Conservation (phyloP, 2,329 filamentous ascomycete species). For the Macrophomina pseudophaseolina region DNA sequence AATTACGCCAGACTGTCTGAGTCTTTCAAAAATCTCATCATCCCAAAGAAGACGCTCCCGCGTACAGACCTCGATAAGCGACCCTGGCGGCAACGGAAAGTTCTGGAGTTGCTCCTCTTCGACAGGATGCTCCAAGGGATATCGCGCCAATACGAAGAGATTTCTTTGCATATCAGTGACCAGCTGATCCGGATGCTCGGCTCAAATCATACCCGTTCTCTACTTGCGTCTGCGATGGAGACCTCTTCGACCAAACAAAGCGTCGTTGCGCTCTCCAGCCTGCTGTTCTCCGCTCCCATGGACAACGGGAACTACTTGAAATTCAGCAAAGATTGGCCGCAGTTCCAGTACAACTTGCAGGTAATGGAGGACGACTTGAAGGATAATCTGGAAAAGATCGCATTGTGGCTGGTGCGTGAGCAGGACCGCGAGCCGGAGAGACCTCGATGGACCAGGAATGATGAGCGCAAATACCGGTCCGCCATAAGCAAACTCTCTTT, state of each 20-base stretch:
- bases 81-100: slow-evolving; percentile 36
- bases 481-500: slow-evolving; percentile 29
- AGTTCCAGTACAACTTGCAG: slow-evolving; percentile 31
- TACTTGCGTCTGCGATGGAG: no score
- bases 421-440: slow-evolving; percentile 33
- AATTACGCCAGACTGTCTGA: neutral
- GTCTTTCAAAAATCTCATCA: no score
- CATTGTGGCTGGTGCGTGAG: slow-evolving; percentile 37
- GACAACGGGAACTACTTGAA: no score
- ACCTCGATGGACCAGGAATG: slow-evolving; percentile 41
- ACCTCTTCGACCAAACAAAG: neutral
- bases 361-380: slow-evolving; percentile 31
- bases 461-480: slow-evolving; percentile 39
- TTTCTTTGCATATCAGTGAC: no score
- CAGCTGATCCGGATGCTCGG: no score
- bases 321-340: slow-evolving; percentile 29
- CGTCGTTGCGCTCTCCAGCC: neutral
- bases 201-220: no score
- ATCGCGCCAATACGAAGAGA: neutral
- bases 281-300: no score
- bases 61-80: no score
- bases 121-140: slow-evolving; percentile 32
- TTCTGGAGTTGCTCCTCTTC: slow-evolving; percentile 37
- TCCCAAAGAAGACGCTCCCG: no score
- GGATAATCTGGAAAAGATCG: slow-evolving; percentile 30